phyloP scores from a whole-genome alignment of 495 filamentous ascomycete species.

The Penicillium taxi region DNA sequence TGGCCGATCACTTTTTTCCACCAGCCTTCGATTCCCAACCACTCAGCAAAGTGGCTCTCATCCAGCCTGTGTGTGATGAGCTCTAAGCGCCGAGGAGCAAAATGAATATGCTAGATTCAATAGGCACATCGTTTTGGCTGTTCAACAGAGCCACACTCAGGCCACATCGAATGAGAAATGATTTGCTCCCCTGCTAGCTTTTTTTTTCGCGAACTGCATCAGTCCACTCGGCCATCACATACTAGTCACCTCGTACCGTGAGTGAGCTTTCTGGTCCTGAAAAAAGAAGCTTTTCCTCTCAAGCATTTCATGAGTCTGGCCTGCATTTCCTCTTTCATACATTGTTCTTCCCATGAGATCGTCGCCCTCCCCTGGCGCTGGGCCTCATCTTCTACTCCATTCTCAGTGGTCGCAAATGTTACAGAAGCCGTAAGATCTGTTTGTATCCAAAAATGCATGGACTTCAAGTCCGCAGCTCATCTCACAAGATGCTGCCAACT shows the following conservation, averaged over 20 bases:
- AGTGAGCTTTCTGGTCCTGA: constrained; percentile 11
- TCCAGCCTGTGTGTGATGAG: constrained; percentile 15
- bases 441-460: constrained; percentile 12
- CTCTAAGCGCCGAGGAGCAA: constrained; percentile 20
- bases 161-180: constrained; percentile 9
- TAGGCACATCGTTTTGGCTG: constrained; percentile 7
- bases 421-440: constrained; percentile 5
- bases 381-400: constrained; percentile 3
- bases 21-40: constrained; percentile 7
- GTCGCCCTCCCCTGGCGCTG: constrained; percentile 9
- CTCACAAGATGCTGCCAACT: constrained; percentile 7
- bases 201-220: constrained; percentile 1
- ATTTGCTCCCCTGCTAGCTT: constrained; percentile 4
- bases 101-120: constrained; percentile 18
- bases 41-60: background rate
- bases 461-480: constrained; percentile 3
- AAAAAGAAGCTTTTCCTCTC: constrained; percentile 24
- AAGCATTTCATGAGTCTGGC: background rate
- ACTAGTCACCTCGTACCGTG: constrained; percentile 3
- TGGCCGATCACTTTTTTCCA: constrained; percentile 8
- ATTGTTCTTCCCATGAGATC: constrained; percentile 14
- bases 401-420: constrained; percentile 5
- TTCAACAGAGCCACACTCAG: constrained; percentile 8
- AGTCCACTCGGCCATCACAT: constrained; percentile 14
- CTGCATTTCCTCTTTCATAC: constrained; percentile 1